Percentiles rank a stretch among this genome's conserved stretches.
Evolutionary conservation across 257 asterid species (phyloP).

Genomic region (Solanum etuberosum): DNA sequence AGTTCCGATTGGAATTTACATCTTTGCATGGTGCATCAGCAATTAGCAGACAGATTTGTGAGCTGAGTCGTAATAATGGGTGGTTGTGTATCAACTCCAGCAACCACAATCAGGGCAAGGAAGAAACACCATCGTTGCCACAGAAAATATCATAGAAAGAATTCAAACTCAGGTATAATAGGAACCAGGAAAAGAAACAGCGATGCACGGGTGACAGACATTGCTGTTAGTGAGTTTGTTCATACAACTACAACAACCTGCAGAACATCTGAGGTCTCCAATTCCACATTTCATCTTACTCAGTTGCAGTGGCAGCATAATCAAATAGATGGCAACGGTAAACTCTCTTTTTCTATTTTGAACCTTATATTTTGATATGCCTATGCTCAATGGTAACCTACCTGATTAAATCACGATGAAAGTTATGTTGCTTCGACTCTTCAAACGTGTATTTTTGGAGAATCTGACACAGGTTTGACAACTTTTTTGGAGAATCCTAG

Average conservation of each 20-base stretch:
- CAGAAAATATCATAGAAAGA: conserved; percentile 35
- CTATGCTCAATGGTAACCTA: background rate
- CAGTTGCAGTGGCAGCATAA: conserved; percentile 90
- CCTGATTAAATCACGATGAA: background rate
- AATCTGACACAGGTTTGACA: background rate
- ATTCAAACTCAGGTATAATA: conserved; percentile 14
- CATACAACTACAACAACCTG: conserved; percentile 61
- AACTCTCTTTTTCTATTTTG: background rate
- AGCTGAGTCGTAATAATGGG: conserved; percentile 50
- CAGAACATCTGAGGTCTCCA: conserved; percentile 60
- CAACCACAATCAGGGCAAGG: conserved; percentile 15
- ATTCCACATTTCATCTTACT: conserved; percentile 61
- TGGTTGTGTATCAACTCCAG: conserved; percentile 61
- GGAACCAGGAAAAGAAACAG: conserved; percentile 43
- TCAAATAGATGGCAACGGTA: conserved; percentile 65
- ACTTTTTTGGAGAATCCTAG: background rate
- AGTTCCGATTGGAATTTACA: conserved; percentile 4
- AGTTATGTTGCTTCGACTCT: background rate
- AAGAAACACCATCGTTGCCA: conserved; percentile 28
- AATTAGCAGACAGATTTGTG: conserved; percentile 1
- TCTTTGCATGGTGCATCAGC: background rate
- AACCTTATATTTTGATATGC: background rate
- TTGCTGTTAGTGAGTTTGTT: conserved; percentile 63
- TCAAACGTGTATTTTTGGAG: background rate
- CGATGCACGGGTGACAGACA: conserved; percentile 55